Base-by-base conservation (phyloP, 2,329 filamentous ascomycete genomes). In the Cytospora piceae region DNA sequence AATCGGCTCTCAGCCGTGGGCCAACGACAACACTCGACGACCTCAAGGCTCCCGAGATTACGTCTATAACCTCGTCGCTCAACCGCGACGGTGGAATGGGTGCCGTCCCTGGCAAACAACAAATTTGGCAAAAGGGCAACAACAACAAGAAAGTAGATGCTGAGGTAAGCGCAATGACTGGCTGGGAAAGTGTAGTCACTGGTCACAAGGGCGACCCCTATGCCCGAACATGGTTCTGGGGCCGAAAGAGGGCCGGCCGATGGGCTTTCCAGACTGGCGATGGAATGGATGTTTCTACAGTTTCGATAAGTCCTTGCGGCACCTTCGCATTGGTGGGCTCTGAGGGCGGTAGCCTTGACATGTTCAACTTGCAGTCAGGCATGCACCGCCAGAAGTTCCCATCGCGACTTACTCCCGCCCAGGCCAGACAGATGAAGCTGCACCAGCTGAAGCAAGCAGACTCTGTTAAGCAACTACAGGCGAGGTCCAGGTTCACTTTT, bases 161-260 rank as follows among this genome's bases (percentile, higher is more conserved):
- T 3, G 89, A 93, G 70, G 82, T 88, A 64, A 91, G 89, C 72
- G 85, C 88, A 57, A 88, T 88, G 81, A 97, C 94, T 3, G 95
- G 95, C 1, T 99, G 95, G 95, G 96, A 99, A 77, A 97, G 94
- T 74, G 89, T 99, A 8, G 87, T 99, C 2, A 99, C 95, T 4
- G 94, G 93, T 12, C 96, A 99, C 75, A 90, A 90, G 73, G 87
- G 90, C 60, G 94, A 98, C 73, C 85, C 88, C 54, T 91, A 87
- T 74, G 95, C 93, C 22, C 87, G 95, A 61, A 98, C 95, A 1
- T 99, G 95, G 95, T 97, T 97, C 78, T 98, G 95, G 94, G 95
- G 94, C 7, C 89, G 93, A 64, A 97, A 96, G 78, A 89, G 90
- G 72, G 94, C 95, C 58, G 95, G 95, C 14, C 85, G 95, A 69